Conservation (phyloP, 2,329 filamentous ascomycete genomes). For the Aureobasidium sp. region DNA sequence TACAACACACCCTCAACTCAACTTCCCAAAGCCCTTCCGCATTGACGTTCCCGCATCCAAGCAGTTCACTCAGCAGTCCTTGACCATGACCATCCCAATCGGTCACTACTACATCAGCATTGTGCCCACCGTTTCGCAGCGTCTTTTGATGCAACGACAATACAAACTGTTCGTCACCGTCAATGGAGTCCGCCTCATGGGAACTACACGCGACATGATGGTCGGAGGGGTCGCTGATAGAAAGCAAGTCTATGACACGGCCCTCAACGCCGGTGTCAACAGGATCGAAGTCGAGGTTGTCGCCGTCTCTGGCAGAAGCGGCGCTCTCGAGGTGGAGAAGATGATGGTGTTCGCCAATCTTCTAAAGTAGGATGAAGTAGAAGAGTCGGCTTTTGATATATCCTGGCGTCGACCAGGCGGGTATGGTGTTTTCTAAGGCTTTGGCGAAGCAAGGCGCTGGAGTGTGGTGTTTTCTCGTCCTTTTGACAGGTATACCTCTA, state of each 20-base stretch:
- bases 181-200: constrained; percentile 55
- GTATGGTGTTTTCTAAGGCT: neutral
- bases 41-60: constrained; percentile 57
- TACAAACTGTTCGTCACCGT: constrained; percentile 69
- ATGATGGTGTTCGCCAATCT: constrained; percentile 68
- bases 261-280: constrained; percentile 63
- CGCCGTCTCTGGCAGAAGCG: constrained; percentile 46
- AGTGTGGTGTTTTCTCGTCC: neutral
- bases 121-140: constrained; percentile 50
- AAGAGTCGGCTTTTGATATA: neutral
- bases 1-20: constrained; percentile 58
- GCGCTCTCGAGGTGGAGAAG: constrained; percentile 62
- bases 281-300: constrained; percentile 70
- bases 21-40: constrained; percentile 49
- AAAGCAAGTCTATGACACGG: constrained; percentile 66
- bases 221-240: constrained; percentile 24
- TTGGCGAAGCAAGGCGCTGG: neutral
- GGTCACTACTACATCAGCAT: constrained; percentile 65
- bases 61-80: constrained; percentile 59
- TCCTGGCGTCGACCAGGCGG: neutral
- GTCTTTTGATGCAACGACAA: constrained; percentile 49
- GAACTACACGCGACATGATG: constrained; percentile 35
- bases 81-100: constrained; percentile 60
- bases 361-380: neutral
- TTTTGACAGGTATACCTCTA: constrained; percentile 1